phyloP scores from a whole-genome alignment of 2,329 filamentous ascomycete genomes.

The Hypoxylon sp. region DNA sequence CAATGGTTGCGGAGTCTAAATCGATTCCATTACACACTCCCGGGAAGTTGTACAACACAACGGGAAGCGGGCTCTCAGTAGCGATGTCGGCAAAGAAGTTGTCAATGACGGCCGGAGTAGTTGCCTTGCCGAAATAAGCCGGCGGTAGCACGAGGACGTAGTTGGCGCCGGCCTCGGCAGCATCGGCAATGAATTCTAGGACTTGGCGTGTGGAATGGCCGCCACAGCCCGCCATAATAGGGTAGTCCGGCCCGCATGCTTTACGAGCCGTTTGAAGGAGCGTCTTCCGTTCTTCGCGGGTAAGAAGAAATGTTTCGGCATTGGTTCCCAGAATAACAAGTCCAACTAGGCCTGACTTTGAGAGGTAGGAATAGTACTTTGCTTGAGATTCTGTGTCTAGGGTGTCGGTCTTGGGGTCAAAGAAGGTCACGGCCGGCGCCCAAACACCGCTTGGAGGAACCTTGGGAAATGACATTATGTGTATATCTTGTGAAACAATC shows the following conservation, averaged over 20 bases:
- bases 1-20: slow-evolving; percentile 73
- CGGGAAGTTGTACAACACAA: slow-evolving; percentile 78
- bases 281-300: slow-evolving; percentile 68
- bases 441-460: slow-evolving; percentile 58
- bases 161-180: slow-evolving; percentile 70
- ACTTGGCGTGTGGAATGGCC: slow-evolving; percentile 75
- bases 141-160: slow-evolving; percentile 73
- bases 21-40: slow-evolving; percentile 77
- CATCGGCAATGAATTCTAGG: slow-evolving; percentile 70
- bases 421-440: slow-evolving; percentile 67
- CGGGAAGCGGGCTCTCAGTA: slow-evolving; percentile 64
- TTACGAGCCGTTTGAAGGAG: slow-evolving; percentile 69
- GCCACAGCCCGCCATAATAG: slow-evolving; percentile 73
- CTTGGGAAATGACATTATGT: slow-evolving; percentile 48
- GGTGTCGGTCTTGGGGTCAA: slow-evolving; percentile 62
- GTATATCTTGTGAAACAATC: background rate
- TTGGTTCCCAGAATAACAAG: slow-evolving; percentile 55
- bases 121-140: slow-evolving; percentile 75
- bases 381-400: slow-evolving; percentile 61
- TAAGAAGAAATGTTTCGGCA: slow-evolving; percentile 61
- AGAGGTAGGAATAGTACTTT: slow-evolving; percentile 65
- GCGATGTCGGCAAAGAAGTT: slow-evolving; percentile 72
- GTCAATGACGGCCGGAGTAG: slow-evolving; percentile 68
- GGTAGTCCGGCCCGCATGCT: slow-evolving; percentile 66
- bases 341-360: slow-evolving; percentile 52